Evolutionary conservation across 2,329 filamentous ascomycete species (phyloP), one percentile per base, ranked within the genome.

Genomic region (Curvularia verruculosa): DNA sequence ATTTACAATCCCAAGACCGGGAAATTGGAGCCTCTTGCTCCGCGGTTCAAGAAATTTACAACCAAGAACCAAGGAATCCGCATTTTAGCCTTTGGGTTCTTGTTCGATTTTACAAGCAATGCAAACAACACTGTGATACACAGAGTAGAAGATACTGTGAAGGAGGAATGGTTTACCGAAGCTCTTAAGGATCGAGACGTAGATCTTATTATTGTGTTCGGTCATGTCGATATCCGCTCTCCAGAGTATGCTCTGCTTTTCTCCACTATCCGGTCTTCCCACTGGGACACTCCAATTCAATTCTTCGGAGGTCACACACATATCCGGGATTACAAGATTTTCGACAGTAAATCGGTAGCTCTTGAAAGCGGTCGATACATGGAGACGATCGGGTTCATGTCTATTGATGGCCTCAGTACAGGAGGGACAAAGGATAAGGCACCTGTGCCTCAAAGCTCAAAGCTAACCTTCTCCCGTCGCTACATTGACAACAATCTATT

Each of bases 401-500:
- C 92, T 0, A 87, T 97, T 44, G 84, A 89, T 54, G 91, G 91
- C 1, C 71, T 88, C 19, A 78, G 78, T 8, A 80, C 79, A 1
- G 75, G 75, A 23, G 73, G 72, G 5, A 76, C 67, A 19, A 72
- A 72, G 66, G 29, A 64, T 41, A 51, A 60, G 15, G 36, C 63
- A 28, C 61, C 66, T 15, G 51, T 37, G 26, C 21, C 56, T 18
- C 63, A 69, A 28, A 57, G 61, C 52, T 7, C 64, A 61, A 50
- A 72, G 69, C 78, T 87, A 41, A 83, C 81, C 1, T 97, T 96
- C 72, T 83, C 84, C 51, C 85, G 94, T 44, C 85, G 89, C 57
- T 98, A 97, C 76, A 94, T 98, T 59, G 94, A 98, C 78, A 97
- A 93, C 78, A 98, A 98, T 66, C 81, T 97, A 0, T 90, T 87